A percentile compares a stretch with the other conserved stretches of the same genome.
Evolutionary conservation across 73 alveolate genomes (phyloP).

Genomic region (Paramecium primaurelia): DNA sequence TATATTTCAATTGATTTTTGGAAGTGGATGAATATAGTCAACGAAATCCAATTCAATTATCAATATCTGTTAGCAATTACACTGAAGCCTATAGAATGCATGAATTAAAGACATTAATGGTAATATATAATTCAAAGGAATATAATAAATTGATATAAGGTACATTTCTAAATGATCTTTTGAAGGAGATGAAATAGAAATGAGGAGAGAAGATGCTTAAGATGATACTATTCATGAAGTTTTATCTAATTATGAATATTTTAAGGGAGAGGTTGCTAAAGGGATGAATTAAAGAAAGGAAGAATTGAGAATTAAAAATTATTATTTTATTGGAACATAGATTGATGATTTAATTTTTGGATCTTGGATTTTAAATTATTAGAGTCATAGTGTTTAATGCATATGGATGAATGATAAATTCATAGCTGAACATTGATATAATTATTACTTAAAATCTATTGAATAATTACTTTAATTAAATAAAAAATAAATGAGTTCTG

Average conservation of each 20-base stretch:
- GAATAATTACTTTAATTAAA: background rate
- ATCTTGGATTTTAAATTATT: background rate
- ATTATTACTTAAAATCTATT: background rate
- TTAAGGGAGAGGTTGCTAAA: background rate
- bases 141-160: slow-evolving; percentile 2
- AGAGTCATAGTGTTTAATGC: background rate
- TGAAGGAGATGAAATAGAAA: slow-evolving; percentile 24
- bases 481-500: background rate
- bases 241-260: background rate
- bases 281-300: slow-evolving; percentile 24
- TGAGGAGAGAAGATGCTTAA: slow-evolving; percentile 15
- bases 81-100: background rate
- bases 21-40: background rate
- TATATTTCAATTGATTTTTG: background rate
- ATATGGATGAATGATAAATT: slow-evolving; percentile 42
- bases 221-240: background rate
- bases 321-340: background rate
- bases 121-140: background rate
- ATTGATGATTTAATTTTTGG: slow-evolving; percentile 1
- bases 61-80: background rate
- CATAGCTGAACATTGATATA: background rate
- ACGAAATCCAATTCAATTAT: background rate
- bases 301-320: background rate
- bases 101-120: background rate
- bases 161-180: slow-evolving; percentile 1